phyloP scores from a whole-genome alignment of 1,139 yeast genomes.

The Torulaspora pretoriensis region DNA sequence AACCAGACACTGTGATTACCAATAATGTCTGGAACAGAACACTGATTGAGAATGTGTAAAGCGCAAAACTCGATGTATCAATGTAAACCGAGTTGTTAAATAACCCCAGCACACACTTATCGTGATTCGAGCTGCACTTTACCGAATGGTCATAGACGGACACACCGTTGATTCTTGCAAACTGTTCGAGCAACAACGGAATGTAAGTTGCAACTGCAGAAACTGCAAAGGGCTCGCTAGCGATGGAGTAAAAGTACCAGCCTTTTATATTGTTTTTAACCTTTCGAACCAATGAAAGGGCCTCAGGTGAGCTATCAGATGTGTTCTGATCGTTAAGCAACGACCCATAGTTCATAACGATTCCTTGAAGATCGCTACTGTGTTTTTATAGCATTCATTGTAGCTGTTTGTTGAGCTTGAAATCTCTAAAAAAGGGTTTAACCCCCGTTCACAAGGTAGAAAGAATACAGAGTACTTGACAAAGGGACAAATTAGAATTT shows the following conservation, averaged over 20 bases:
- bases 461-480: slow-evolving; percentile 1
- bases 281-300: slow-evolving; percentile 18
- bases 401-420: neutral
- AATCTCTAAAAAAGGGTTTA: neutral
- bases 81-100: slow-evolving; percentile 36
- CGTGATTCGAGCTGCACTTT: slow-evolving; percentile 39
- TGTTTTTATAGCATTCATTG: neutral
- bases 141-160: slow-evolving; percentile 46
- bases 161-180: slow-evolving; percentile 65
- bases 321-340: slow-evolving; percentile 1
- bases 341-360: slow-evolving; percentile 13
- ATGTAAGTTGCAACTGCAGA: slow-evolving; percentile 70
- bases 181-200: slow-evolving; percentile 59
- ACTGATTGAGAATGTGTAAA: slow-evolving; percentile 62
- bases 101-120: slow-evolving; percentile 42
- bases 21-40: slow-evolving; percentile 61
- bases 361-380: neutral
- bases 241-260: slow-evolving; percentile 59
- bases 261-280: slow-evolving; percentile 42
- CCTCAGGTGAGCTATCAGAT: neutral
- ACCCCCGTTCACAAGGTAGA: neutral
- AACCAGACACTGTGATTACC: slow-evolving; percentile 68
- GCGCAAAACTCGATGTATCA: slow-evolving; percentile 64
- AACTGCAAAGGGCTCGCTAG: slow-evolving; percentile 70
- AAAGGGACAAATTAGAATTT: neutral